phyloP scores from a whole-genome alignment of 805 yeast species.

The Teunomyces funiuensis region DNA sequence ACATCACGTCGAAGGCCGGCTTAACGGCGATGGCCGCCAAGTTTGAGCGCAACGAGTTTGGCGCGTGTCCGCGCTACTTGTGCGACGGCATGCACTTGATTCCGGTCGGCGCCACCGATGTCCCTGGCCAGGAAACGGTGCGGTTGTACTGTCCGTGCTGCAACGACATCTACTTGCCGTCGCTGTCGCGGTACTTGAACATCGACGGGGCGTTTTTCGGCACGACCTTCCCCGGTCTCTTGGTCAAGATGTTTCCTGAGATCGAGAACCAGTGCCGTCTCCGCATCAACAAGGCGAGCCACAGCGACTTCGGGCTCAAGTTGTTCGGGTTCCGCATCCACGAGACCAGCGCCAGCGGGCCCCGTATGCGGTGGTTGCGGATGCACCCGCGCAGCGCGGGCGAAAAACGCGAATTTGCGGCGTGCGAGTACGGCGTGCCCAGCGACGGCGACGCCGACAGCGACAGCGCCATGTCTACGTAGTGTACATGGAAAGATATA shows the following conservation, averaged over 20 bases:
- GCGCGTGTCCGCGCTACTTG: constrained; percentile 84
- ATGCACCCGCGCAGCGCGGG: constrained; percentile 63
- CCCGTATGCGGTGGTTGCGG: constrained; percentile 95
- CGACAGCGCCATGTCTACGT: no score
- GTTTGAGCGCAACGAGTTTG: constrained; percentile 85
- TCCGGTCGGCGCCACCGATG: constrained; percentile 89
- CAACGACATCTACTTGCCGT: constrained; percentile 85
- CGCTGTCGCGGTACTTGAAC: constrained; percentile 79
- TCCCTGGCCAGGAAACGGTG: constrained; percentile 89
- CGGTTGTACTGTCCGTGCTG: constrained; percentile 94
- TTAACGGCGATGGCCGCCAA: constrained; percentile 90
- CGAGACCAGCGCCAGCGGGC: constrained; percentile 75
- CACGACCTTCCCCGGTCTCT: constrained; percentile 90
- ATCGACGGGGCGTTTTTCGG: constrained; percentile 98
- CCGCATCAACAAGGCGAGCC: constrained; percentile 47
- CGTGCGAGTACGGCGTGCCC: constrained; percentile 64
- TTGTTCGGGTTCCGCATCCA: constrained; percentile 85
- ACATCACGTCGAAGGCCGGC: constrained; percentile 85
- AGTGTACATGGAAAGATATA: neutral
- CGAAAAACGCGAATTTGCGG: constrained; percentile 61
- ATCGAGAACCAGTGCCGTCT: constrained; percentile 72
- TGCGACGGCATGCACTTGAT: constrained; percentile 89
- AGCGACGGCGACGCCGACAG: constrained; percentile 23
- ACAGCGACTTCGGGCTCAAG: constrained; percentile 63
- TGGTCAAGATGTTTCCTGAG: constrained; percentile 89